Percentiles rank a stretch among this genome's conserved stretches.
Evolutionary conservation across 257 asterid genomes (phyloP).

Genomic region (Solanum corneliomulleri): DNA sequence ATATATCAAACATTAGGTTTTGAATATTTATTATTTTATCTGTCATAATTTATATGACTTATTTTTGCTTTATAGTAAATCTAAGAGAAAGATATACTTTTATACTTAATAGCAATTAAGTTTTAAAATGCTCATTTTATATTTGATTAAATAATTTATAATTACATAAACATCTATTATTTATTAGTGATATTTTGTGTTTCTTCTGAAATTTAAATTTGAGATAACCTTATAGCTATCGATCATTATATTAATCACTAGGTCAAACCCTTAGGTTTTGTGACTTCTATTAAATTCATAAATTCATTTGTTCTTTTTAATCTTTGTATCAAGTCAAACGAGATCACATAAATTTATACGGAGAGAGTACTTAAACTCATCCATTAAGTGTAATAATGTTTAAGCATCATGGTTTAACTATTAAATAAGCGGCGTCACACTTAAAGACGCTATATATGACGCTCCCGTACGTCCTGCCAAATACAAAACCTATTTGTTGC

Average conservation of each 20-base stretch:
- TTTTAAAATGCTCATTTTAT: too few relatives aligned
- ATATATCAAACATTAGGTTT: neutral
- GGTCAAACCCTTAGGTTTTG: too few relatives aligned
- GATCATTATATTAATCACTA: too few relatives aligned
- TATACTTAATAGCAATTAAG: too few relatives aligned
- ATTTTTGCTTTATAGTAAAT: too few relatives aligned
- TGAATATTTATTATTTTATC: neutral
- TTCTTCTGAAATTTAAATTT: too few relatives aligned
- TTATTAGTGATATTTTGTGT: too few relatives aligned
- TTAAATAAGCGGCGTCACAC: neutral
- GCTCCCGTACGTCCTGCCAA: neutral
- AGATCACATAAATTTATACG: too few relatives aligned
- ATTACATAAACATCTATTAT: too few relatives aligned
- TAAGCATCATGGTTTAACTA: neutral
- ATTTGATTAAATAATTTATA: too few relatives aligned
- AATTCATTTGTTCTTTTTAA: too few relatives aligned
- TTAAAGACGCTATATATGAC: neutral
- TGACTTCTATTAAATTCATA: neutral
- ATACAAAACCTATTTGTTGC: neutral
- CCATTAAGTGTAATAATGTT: neutral
- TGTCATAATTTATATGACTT: too few relatives aligned
- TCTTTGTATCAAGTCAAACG: rapidly evolving
- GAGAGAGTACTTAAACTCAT: neutral
- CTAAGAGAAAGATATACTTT: neutral
- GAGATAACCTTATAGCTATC: neutral